Conservation (phyloP, 305 asterid species). For the Fraxinus paxiana region DNA sequence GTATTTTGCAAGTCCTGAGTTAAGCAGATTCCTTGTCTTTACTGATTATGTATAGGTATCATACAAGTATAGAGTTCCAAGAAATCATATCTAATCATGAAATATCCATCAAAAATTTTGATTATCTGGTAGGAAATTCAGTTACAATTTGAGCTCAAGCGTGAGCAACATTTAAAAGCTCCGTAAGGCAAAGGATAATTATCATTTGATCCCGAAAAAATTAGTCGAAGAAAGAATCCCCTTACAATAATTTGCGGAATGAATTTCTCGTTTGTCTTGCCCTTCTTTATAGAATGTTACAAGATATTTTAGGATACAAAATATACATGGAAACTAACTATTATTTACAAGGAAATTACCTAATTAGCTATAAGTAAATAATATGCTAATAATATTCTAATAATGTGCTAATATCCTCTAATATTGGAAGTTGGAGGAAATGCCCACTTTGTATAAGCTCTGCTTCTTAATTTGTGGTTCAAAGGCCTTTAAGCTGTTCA, state of each 20-base stretch:
- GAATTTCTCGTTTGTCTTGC: too few species aligned
- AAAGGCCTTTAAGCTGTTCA: conserved; percentile 74
- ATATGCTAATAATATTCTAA: too few species aligned
- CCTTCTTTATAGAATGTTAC: too few species aligned
- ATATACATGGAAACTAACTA: too few species aligned
- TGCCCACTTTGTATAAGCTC: not conserved
- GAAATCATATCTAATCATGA: not conserved
- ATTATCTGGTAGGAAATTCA: conserved; percentile 18
- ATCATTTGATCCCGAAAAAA: conserved; percentile 9
- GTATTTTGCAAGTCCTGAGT: not conserved
- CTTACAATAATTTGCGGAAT: too few species aligned
- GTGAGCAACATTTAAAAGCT: not conserved
- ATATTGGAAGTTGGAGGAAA: not conserved
- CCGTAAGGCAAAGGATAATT: not conserved
- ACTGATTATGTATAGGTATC: not conserved
- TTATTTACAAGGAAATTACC: too few species aligned
- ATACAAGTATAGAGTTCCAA: not conserved
- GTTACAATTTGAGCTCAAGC: conserved; percentile 22
- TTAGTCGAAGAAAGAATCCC: not conserved
- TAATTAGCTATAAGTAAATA: too few species aligned
- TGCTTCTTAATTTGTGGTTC: conserved; percentile 23
- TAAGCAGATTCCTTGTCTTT: not conserved
- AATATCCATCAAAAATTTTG: not conserved
- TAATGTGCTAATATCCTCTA: not conserved
- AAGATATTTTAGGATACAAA: too few species aligned